Percentiles rank a stretch among this genome's conserved stretches.
Conservation (phyloP, 75 land plant species). For the Picea glauca region DNA sequence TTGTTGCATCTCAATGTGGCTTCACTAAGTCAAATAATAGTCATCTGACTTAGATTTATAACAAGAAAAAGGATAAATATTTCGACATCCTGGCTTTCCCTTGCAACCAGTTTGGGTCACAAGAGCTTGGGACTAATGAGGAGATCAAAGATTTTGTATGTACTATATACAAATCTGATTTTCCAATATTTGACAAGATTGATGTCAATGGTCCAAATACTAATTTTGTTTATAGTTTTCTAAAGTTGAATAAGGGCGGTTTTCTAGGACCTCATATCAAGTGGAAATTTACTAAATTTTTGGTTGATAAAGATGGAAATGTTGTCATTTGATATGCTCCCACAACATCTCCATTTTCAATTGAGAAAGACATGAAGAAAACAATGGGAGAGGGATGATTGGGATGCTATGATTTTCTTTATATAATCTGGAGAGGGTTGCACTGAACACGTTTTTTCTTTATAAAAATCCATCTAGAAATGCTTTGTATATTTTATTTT, state of each 20-base stretch:
- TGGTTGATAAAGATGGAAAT: constrained; percentile 73
- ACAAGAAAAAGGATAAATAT: constrained; percentile 64
- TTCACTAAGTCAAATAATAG: constrained; percentile 50
- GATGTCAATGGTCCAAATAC: constrained; percentile 79
- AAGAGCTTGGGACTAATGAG: constrained; percentile 78
- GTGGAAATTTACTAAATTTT: constrained; percentile 91
- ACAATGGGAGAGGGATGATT: constrained; percentile 9
- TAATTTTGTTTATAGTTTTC: constrained; percentile 70
- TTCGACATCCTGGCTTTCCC: constrained; percentile 89
- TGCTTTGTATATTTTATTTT: constrained; percentile 3
- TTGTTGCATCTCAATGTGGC: constrained; percentile 19
- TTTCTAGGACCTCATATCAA: constrained; percentile 70
- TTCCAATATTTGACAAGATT: constrained; percentile 86
- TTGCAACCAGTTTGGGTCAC: constrained; percentile 79
- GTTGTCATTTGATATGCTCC: constrained; percentile 89
- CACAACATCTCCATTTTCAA: constrained; percentile 64
- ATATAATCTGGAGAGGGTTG: too few species aligned
- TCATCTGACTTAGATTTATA: constrained; percentile 53
- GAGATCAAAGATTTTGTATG: constrained; percentile 69
- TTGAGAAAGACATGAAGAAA: constrained; percentile 27
- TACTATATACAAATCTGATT: constrained; percentile 71
- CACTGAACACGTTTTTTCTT: neutral
- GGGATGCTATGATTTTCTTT: neutral
- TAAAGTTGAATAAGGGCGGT: constrained; percentile 73
- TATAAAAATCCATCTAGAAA: neutral